These are phyloP conservation scores for Calocybe cyanea DNA, from an alignment of 768 basidiomycete species.

Conservation along the genomic window DNA sequence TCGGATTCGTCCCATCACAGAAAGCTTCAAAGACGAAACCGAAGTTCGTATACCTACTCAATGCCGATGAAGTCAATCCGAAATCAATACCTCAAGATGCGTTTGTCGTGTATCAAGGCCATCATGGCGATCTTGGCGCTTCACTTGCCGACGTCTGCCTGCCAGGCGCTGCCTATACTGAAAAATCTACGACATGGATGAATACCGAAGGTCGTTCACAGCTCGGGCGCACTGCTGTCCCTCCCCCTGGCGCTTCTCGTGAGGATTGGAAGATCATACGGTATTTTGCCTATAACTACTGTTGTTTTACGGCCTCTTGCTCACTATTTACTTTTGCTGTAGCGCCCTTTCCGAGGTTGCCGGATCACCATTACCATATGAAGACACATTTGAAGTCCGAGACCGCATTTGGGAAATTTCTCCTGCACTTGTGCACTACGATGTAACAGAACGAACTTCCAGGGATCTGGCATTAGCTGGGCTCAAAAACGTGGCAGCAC, in stretches of 20 bases:
- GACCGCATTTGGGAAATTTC: constrained; percentile 98
- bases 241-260: constrained; percentile 89
- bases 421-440: constrained; percentile 85
- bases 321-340: background rate
- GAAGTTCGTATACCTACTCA: constrained; percentile 95
- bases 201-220: constrained; percentile 96
- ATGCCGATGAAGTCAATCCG: constrained; percentile 92
- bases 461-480: constrained; percentile 68
- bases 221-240: constrained; percentile 85
- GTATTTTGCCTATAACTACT: constrained; percentile 38
- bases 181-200: constrained; percentile 86
- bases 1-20: constrained; percentile 87
- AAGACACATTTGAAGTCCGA: constrained; percentile 76
- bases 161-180: constrained; percentile 92
- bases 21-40: constrained; percentile 71
- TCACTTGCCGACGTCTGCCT: constrained; percentile 96
- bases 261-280: constrained; percentile 99
- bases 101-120: constrained; percentile 98
- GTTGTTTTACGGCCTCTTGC: background rate
- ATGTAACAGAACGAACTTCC: constrained; percentile 74
- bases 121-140: constrained; percentile 96
- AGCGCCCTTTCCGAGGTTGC: constrained; percentile 89
- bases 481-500: constrained; percentile 50
- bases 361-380: constrained; percentile 82
- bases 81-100: constrained; percentile 85